Evolutionary conservation across 495 filamentous ascomycete genomes (phyloP).

Genomic region (Aspergillus coremiiformis): DNA sequence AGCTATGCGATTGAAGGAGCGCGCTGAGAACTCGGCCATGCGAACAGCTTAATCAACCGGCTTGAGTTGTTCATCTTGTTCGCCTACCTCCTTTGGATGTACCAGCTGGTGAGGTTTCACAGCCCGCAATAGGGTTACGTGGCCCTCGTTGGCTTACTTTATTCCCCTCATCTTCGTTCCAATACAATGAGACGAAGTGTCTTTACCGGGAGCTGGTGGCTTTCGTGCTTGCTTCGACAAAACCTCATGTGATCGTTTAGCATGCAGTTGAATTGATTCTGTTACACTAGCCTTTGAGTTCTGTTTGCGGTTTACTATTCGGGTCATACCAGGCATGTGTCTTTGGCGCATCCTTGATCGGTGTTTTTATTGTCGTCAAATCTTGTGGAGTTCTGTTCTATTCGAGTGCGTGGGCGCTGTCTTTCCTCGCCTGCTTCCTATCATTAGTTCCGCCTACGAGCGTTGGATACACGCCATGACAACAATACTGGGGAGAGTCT

Average conservation of each 20-base stretch:
- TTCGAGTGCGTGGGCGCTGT: not conserved
- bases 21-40: slow-evolving; percentile 57
- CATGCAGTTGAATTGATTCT: not conserved
- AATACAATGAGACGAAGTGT: not conserved
- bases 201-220: not conserved
- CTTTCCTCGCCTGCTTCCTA: not conserved
- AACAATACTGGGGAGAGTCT: not conserved
- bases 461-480: not conserved
- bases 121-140: not conserved
- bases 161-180: not conserved
- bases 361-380: not conserved
- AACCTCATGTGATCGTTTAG: slow-evolving; percentile 1
- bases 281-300: slow-evolving; percentile 3
- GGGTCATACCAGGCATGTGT: not conserved
- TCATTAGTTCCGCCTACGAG: not conserved
- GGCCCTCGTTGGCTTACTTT: not conserved
- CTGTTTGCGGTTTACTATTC: not conserved
- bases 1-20: slow-evolving; percentile 69
- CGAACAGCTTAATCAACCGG: slow-evolving; percentile 28
- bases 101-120: not conserved
- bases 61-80: slow-evolving; percentile 1
- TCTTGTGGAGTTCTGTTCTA: not conserved
- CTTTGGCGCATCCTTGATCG: not conserved
- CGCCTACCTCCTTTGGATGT: not conserved
- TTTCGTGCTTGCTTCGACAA: slow-evolving; percentile 2